Evolutionary conservation across 78 protist species (phyloP).

Genomic region (Thecamonas trahens): DNA sequence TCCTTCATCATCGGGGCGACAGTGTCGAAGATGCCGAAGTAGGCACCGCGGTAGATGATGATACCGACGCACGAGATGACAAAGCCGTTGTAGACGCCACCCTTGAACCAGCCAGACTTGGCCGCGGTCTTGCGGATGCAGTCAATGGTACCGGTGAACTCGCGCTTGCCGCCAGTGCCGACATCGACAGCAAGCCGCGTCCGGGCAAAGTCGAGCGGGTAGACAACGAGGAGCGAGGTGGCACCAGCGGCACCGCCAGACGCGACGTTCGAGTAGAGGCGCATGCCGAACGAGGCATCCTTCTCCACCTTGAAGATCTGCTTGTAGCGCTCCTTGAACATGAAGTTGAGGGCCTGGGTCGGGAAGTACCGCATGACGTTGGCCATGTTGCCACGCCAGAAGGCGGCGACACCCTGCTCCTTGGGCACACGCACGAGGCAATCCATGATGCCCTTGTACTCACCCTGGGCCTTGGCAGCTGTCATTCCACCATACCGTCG

Average conservation of each 20-base stretch:
- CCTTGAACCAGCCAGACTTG: constrained; percentile 1
- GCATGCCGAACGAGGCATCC: constrained; percentile 36
- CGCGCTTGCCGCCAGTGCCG: constrained; percentile 64
- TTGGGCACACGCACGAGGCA: constrained; percentile 80
- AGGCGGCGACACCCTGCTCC: constrained; percentile 82
- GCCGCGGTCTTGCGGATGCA: constrained; percentile 62
- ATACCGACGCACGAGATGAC: constrained; percentile 86
- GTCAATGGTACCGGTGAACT: constrained; percentile 91
- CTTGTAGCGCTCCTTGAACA: constrained; percentile 95
- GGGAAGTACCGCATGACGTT: constrained; percentile 97
- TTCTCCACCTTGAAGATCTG: constrained; percentile 48
- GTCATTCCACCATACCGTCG: background rate
- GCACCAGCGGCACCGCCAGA: constrained; percentile 98
- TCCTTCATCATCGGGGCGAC: constrained; percentile 18
- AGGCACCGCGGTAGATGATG: constrained; percentile 88
- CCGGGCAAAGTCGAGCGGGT: constrained; percentile 96
- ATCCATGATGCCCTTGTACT: constrained; percentile 88
- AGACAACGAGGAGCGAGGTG: constrained; percentile 83
- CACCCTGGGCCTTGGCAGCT: too few relatives aligned
- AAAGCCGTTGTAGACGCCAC: constrained; percentile 94
- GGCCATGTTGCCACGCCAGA: constrained; percentile 93
- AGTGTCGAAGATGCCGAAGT: constrained; percentile 92
- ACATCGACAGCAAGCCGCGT: constrained; percentile 91
- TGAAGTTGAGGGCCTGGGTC: constrained; percentile 96
- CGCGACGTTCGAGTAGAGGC: constrained; percentile 77